A percentile compares a stretch with the other conserved stretches of the same genome.
These are phyloP conservation scores for Komagataella mondaviorum DNA, from an alignment of 805 yeast genomes.

Conservation along the genomic window DNA sequence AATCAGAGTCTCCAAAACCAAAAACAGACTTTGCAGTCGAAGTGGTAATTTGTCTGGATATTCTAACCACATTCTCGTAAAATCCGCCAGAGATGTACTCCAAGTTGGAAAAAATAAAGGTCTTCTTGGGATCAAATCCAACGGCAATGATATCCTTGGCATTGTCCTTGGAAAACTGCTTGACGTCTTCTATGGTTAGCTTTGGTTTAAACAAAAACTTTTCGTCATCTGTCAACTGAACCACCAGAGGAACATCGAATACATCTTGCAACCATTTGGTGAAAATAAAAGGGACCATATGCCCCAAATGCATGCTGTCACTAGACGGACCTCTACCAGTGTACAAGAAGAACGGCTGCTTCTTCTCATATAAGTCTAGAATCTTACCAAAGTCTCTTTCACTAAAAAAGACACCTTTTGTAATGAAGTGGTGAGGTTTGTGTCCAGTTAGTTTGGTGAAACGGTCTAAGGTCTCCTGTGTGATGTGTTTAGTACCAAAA, in stretches of 20 bases:
- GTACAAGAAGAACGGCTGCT: constrained; percentile 88
- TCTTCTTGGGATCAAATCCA: constrained; percentile 90
- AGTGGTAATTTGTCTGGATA: constrained; percentile 88
- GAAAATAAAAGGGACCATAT: constrained; percentile 88
- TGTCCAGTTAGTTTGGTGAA: constrained; percentile 79
- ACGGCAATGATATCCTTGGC: constrained; percentile 89
- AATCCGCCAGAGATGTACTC: constrained; percentile 88
- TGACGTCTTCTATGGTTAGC: constrained; percentile 80
- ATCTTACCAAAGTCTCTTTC: constrained; percentile 76
- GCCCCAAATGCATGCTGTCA: constrained; percentile 93
- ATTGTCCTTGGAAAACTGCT: constrained; percentile 64
- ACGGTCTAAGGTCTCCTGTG: constrained; percentile 56
- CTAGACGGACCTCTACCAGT: constrained; percentile 97
- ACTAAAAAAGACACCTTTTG: constrained; percentile 85
- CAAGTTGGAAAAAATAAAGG: constrained; percentile 88
- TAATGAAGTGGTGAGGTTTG: constrained; percentile 80
- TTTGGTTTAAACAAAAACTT: constrained; percentile 90
- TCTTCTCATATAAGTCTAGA: constrained; percentile 82
- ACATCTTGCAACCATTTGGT: constrained; percentile 98
- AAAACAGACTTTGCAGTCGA: constrained; percentile 96
- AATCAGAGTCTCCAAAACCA: constrained; percentile 89
- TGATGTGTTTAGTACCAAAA: constrained; percentile 74
- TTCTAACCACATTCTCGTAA: constrained; percentile 87
- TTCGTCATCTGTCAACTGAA: constrained; percentile 94
- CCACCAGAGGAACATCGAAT: constrained; percentile 88